Conservation (phyloP, 73 alveolate species). For the Uronychia binucleata region DNA sequence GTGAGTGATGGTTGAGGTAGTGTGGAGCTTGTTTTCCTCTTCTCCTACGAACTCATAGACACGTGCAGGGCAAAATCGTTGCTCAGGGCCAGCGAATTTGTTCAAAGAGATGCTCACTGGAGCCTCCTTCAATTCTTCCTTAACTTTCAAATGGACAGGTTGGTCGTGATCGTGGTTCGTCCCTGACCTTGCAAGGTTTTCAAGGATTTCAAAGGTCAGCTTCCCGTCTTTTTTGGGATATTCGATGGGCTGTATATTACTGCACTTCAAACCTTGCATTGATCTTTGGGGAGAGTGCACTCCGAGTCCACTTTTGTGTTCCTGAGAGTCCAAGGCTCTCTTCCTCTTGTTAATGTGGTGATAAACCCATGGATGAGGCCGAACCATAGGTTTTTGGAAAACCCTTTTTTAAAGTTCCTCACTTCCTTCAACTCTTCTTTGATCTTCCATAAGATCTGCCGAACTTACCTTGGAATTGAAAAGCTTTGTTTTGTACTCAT, state of each 20-base stretch:
- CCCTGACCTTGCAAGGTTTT: conserved; percentile 88
- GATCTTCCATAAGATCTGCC: too few relatives aligned
- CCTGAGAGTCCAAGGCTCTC: conserved; percentile 83
- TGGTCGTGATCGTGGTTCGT: conserved; percentile 96
- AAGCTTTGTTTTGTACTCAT: conserved; percentile 23
- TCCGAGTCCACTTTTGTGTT: conserved; percentile 54
- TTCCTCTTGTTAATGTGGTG: conserved; percentile 71
- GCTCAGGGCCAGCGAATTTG: conserved; percentile 90
- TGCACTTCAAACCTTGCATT: too few relatives aligned
- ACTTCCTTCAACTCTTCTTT: conserved; percentile 63
- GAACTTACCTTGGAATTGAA: conserved; percentile 58
- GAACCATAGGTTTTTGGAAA: conserved; percentile 63
- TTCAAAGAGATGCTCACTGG: conserved; percentile 53
- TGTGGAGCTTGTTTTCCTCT: too few relatives aligned
- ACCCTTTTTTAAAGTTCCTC: conserved; percentile 76
- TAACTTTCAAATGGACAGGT: conserved; percentile 92
- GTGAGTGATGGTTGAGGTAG: too few relatives aligned
- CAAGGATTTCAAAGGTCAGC: conserved; percentile 90
- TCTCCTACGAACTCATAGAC: conserved; percentile 89
- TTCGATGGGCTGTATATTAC: conserved; percentile 77
- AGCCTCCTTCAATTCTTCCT: conserved; percentile 65
- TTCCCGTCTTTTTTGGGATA: conserved; percentile 95
- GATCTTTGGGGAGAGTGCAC: conserved; percentile 55
- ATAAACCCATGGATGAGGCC: conserved; percentile 74
- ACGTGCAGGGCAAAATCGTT: conserved; percentile 96